Base-by-base conservation (phyloP, 306 rosid species). In the Arachis hypogaea region DNA sequence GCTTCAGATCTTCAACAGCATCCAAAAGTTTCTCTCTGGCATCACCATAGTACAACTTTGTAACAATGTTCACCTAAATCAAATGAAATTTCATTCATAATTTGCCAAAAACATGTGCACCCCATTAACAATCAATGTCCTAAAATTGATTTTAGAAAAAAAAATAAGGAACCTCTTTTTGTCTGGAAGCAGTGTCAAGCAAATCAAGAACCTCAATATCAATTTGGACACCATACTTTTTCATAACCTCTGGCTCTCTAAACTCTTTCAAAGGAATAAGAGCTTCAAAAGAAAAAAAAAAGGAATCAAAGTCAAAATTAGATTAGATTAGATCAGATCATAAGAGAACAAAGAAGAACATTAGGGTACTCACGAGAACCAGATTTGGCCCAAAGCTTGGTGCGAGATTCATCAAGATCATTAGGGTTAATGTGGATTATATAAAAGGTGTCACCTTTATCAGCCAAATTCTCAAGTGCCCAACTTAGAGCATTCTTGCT, bases 31-130 rank as follows among this genome's bases (percentile, higher is more conserved):
- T 90, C 89, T 95, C 99, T 81, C 99, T 90, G 3, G 99, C 90
- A 85, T 95, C 99, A 2, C 99, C 99, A 97, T 97, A 95, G 72
- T 89, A 90, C 36, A 95, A 52, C 80, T 94, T 94, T 33, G 95
- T 11, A 54, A 94, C 85, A 73, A 94, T 28, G 10, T n/a, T 74
- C 63, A 85, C 84, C 98, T 94, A 61, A 61, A 9, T 33, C 29
- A 36, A 51, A 14, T 9, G 56, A 30, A 67, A 62, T 14, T 38
- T 57, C 57, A 71, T 3, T 9, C 2, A 54, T 10, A 40, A 45
- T 3, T 3, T 22, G 10, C 18, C 9, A 65, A 62, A 68, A 22
- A 1, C 52, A 77, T 49, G 10, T 42, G 29, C 10, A 5, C 6
- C 16, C 38, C 69, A 0, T 63, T 46, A 70, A 11, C 3, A 12